Evolutionary conservation across 2,329 filamentous ascomycete genomes (phyloP).

Genomic region (Claviceps citrina): DNA sequence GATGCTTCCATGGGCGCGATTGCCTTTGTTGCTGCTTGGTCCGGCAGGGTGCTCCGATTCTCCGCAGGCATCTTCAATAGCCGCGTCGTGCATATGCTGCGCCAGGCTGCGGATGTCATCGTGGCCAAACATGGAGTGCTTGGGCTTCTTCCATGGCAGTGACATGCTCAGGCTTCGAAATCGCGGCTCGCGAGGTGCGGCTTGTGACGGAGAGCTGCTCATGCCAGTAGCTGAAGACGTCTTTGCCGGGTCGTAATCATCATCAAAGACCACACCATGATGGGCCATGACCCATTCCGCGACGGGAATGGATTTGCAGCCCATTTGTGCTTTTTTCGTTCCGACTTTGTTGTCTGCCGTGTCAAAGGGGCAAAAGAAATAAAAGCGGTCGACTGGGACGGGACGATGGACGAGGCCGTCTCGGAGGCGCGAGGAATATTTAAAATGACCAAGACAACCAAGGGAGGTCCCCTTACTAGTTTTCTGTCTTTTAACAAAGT

Average conservation of each 20-base stretch:
- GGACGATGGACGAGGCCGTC: too few relatives aligned
- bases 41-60: constrained; percentile 11
- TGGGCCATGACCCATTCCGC: constrained; percentile 5
- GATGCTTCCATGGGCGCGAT: constrained; percentile 20
- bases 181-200: constrained; percentile 20
- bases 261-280: constrained; percentile 1
- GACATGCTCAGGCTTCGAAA: constrained; percentile 35
- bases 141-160: constrained; percentile 33
- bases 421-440: background rate
- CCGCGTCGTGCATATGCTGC: constrained; percentile 17
- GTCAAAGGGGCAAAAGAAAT: background rate
- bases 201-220: background rate
- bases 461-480: background rate
- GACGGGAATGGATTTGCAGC: constrained; percentile 4
- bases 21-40: constrained; percentile 13
- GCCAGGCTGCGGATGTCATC: constrained; percentile 17
- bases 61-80: constrained; percentile 19
- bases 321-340: constrained; percentile 1
- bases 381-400: too few relatives aligned
- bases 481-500: background rate
- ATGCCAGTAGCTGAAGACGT: background rate
- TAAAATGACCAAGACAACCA: background rate
- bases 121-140: constrained; percentile 24
- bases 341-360: background rate
- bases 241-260: constrained; percentile 4